A percentile compares a stretch with the other conserved stretches of the same genome.
Conservation (phyloP, 257 asterid species). For the Coffea canephora region DNA sequence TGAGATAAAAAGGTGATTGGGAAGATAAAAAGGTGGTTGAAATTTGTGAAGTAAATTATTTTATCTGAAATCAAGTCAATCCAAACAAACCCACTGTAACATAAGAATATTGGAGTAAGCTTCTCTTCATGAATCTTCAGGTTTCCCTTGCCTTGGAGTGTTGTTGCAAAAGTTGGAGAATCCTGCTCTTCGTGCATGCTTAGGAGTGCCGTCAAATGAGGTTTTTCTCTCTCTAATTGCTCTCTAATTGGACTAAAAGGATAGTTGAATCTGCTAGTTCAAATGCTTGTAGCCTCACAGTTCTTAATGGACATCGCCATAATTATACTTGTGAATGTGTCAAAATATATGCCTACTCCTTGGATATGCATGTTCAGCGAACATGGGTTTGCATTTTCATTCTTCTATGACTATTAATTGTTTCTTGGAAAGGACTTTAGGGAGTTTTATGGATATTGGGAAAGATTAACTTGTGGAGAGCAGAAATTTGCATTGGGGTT, state of each 20-base stretch:
- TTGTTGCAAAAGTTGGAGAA: constrained; percentile 92
- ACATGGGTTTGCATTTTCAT: background rate
- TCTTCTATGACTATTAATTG: background rate
- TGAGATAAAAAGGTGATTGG: too few relatives aligned
- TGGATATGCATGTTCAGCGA: background rate
- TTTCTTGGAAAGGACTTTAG: background rate
- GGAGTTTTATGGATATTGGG: background rate
- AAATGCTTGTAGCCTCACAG: background rate
- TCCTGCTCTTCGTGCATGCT: constrained; percentile 90
- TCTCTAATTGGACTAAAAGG: constrained; percentile 16
- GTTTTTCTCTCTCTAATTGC: constrained; percentile 38
- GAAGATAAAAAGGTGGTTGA: too few relatives aligned
- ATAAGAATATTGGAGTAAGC: background rate
- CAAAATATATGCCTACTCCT: background rate
- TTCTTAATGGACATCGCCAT: background rate
- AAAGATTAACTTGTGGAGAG: background rate
- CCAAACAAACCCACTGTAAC: background rate
- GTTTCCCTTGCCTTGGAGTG: constrained; percentile 93
- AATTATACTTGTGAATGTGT: background rate
- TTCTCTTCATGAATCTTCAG: constrained; percentile 43
- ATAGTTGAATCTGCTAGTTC: constrained; percentile 6
- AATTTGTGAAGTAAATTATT: too few relatives aligned
- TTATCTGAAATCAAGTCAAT: too few relatives aligned
- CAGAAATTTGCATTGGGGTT: background rate
- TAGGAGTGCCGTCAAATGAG: constrained; percentile 83